Evolutionary conservation across 2,329 filamentous ascomycete species (phyloP).

Genomic region (Aspergillus fructus): DNA sequence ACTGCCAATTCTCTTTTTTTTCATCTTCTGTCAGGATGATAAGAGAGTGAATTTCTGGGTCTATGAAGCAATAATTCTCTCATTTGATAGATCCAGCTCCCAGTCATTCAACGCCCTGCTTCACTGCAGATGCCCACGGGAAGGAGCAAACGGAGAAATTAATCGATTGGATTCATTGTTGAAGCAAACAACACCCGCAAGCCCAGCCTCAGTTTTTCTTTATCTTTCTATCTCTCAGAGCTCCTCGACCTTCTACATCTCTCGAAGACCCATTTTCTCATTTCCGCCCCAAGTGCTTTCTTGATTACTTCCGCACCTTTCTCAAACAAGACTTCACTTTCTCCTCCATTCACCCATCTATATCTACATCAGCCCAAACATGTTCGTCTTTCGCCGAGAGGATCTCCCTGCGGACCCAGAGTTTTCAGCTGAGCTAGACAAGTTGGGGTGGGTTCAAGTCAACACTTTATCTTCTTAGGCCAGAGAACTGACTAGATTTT

Average conservation of each 20-base stretch:
- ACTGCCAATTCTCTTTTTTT: not conserved
- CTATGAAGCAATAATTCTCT: not conserved
- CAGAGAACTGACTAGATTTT: not conserved
- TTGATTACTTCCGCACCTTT: too few relatives aligned
- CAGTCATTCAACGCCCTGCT: not conserved
- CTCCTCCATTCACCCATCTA: not conserved
- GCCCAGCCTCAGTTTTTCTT: not conserved
- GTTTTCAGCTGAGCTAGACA: slow-evolving; percentile 65
- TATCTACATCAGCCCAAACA: slow-evolving; percentile 37
- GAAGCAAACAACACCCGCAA: not conserved
- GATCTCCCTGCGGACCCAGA: slow-evolving; percentile 69
- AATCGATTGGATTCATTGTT: not conserved
- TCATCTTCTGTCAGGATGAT: not conserved
- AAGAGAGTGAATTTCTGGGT: not conserved
- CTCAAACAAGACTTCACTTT: not conserved
- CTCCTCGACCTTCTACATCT: not conserved
- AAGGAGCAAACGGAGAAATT: not conserved
- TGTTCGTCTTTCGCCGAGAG: slow-evolving; percentile 73
- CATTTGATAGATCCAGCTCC: not conserved
- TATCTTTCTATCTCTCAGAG: not conserved
- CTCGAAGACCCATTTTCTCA: not conserved
- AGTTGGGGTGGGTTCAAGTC: slow-evolving; percentile 64
- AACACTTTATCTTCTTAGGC: not conserved
- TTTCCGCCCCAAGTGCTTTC: not conserved
- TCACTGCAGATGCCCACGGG: not conserved